Conservation (phyloP, 139 green algal genomes). For the Chlamydomonas schloesseri region DNA sequence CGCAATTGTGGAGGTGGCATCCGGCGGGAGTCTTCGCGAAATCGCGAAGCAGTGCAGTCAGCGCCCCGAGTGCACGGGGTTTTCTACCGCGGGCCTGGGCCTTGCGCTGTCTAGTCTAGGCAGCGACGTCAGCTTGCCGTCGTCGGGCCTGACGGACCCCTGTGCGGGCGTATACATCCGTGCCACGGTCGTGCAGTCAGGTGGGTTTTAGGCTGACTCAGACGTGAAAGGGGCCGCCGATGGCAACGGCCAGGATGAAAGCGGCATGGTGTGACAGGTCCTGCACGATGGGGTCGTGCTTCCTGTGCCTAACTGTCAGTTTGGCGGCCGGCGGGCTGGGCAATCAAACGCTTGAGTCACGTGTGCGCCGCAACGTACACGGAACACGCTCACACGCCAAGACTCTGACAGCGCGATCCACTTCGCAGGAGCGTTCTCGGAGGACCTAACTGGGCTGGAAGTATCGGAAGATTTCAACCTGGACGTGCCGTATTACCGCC, state of each 20-base stretch:
- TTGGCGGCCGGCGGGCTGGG: too few species aligned
- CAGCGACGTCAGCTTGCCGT: neutral
- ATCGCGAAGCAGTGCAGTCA: neutral
- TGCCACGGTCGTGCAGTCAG: neutral
- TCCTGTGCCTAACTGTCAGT: neutral
- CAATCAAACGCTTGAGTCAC: too few species aligned
- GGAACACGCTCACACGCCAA: too few species aligned
- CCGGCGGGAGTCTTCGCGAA: too few species aligned
- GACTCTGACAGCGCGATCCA: too few species aligned
- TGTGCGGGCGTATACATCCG: neutral
- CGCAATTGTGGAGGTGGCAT: too few species aligned
- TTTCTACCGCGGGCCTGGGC: neutral
- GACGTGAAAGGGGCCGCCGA: too few species aligned
- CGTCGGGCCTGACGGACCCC: neutral
- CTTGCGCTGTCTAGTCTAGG: neutral
- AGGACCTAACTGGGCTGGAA: neutral
- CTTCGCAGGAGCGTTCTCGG: neutral
- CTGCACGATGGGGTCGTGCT: neutral
- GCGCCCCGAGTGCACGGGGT: neutral
- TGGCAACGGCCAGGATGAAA: too few species aligned
- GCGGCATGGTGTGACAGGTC: too few species aligned
- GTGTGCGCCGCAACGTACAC: too few species aligned
- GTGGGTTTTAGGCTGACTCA: neutral
- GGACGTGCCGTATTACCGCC: neutral
- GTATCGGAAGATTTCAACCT: neutral